These are phyloP conservation scores for Solanum rostratum DNA, from an alignment of 257 asterid species.

Conservation along the genomic window DNA sequence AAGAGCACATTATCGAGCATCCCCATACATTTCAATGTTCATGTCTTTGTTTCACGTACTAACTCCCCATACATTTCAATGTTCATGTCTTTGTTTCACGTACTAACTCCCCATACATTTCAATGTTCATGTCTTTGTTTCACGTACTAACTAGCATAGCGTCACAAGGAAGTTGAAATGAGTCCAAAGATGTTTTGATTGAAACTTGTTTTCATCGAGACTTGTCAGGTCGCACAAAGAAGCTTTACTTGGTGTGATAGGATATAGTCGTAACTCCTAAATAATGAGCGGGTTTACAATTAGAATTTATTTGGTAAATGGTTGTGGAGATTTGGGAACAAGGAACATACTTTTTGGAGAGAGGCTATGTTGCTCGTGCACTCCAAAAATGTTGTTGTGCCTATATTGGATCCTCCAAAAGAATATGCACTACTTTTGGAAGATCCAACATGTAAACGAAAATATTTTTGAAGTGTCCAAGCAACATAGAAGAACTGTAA, in stretches of 20 bases:
- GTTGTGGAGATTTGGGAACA: neutral
- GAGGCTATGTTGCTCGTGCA: neutral
- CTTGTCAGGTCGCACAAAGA: neutral
- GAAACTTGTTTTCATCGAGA: too few relatives aligned
- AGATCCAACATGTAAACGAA: neutral
- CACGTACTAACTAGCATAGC: neutral
- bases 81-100: too few relatives aligned
- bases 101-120: too few relatives aligned
- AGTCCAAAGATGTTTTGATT: neutral
- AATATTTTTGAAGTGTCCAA: neutral
- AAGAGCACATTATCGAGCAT: neutral
- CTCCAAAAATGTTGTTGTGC: neutral
- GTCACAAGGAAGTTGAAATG: neutral
- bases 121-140: neutral
- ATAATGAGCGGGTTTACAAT: neutral
- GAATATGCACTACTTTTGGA: neutral
- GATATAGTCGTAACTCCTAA: neutral
- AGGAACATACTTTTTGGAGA: neutral
- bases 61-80: too few relatives aligned
- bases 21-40: too few relatives aligned
- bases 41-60: too few relatives aligned
- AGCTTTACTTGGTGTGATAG: neutral
- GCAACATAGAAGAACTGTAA: neutral
- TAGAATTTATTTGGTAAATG: neutral
- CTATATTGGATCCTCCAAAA: neutral